These are phyloP conservation scores for Fusarium newnesense DNA, from an alignment of 2,329 filamentous ascomycete species.

Conservation along the genomic window DNA sequence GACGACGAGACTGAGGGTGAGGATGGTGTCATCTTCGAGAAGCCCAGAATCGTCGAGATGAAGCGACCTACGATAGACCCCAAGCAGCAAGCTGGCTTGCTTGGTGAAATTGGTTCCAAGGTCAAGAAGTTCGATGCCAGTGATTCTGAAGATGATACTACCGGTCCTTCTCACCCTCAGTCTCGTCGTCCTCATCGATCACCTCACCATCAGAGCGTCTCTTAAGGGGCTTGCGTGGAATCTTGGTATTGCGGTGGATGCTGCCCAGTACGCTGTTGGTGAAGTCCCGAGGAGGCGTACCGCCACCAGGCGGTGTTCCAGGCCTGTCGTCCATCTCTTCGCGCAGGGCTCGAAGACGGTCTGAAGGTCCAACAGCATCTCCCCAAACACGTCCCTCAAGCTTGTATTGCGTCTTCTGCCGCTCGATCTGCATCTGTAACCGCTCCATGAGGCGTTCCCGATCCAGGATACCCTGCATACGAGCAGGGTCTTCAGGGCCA, in stretches of 20 bases:
- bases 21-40: slow-evolving; percentile 72
- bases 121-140: slow-evolving; percentile 78
- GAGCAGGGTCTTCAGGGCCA: slow-evolving; percentile 73
- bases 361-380: slow-evolving; percentile 84
- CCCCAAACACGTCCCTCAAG: slow-evolving; percentile 93
- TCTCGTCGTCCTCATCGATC: slow-evolving; percentile 63
- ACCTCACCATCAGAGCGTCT: slow-evolving; percentile 53
- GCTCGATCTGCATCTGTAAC: slow-evolving; percentile 92
- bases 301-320: slow-evolving; percentile 59
- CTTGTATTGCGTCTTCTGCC: slow-evolving; percentile 98
- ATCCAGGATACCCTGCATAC: slow-evolving; percentile 92
- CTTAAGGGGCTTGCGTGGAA: slow-evolving; percentile 65
- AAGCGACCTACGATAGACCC: slow-evolving; percentile 73
- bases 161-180: slow-evolving; percentile 69
- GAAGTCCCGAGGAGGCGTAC: slow-evolving; percentile 69
- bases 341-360: slow-evolving; percentile 88
- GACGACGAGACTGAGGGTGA: slow-evolving; percentile 62
- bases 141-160: slow-evolving; percentile 78
- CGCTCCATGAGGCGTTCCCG: slow-evolving; percentile 92
- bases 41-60: slow-evolving; percentile 81
- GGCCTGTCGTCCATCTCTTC: slow-evolving; percentile 87
- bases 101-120: slow-evolving; percentile 78
- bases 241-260: slow-evolving; percentile 70
- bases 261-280: slow-evolving; percentile 79
- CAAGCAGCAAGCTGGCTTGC: slow-evolving; percentile 74